Evolutionary conservation across 139 green algal genomes (phyloP).

Genomic region (Asterochloris erici): DNA sequence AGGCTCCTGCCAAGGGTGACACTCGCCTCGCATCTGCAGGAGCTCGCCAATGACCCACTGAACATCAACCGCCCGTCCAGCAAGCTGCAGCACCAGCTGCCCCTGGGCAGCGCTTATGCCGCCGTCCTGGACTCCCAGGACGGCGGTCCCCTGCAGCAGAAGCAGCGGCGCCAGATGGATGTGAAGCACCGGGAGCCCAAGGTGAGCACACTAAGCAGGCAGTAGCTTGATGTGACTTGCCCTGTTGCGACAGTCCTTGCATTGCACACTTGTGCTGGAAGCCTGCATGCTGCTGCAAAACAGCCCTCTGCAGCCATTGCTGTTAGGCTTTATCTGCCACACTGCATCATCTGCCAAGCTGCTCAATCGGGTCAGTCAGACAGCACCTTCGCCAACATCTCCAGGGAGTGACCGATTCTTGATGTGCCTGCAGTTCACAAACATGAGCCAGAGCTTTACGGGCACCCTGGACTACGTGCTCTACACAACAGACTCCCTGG

Average conservation of each 20-base stretch:
- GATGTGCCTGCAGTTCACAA: conserved; percentile 69
- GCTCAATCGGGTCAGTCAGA: too few species aligned
- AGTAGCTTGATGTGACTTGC: background rate
- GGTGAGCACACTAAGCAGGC: background rate
- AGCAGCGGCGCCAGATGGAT: conserved; percentile 64
- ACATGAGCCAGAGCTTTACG: conserved; percentile 83
- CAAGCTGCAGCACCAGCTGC: conserved; percentile 75
- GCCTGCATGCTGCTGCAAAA: background rate
- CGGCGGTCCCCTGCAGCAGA: conserved; percentile 19
- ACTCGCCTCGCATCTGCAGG: conserved; percentile 19
- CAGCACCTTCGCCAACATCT: too few species aligned
- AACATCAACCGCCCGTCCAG: conserved; percentile 66
- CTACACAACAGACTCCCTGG: conserved; percentile 77
- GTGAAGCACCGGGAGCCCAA: conserved; percentile 48
- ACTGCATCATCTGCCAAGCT: too few species aligned
- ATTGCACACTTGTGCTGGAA: background rate
- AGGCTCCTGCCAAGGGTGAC: too few species aligned
- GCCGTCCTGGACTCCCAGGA: conserved; percentile 26
- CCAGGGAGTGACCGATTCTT: too few species aligned
- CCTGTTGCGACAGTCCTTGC: background rate
- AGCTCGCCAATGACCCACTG: conserved; percentile 75
- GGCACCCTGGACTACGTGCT: conserved; percentile 97
- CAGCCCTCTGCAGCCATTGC: background rate
- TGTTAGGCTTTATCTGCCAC: too few species aligned
- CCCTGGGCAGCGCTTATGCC: conserved; percentile 55